Evolutionary conservation across 257 asterid species (phyloP).

Genomic region (Ilex aquifolium): DNA sequence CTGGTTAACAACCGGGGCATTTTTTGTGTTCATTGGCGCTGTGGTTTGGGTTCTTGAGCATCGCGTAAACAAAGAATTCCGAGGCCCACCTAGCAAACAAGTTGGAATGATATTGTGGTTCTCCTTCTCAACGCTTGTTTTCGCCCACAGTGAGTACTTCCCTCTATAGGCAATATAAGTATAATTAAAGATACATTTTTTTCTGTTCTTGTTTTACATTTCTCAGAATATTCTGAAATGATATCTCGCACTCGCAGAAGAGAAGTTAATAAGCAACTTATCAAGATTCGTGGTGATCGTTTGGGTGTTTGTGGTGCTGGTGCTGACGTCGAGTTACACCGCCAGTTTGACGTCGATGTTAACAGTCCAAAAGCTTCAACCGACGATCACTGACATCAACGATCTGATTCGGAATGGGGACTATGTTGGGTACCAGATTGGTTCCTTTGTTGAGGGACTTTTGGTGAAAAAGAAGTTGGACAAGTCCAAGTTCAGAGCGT

Average conservation of each 20-base stretch:
- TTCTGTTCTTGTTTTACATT: too few relatives aligned
- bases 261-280: conserved; percentile 28
- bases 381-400: too few relatives aligned
- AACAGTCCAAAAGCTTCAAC: conserved; percentile 29
- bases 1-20: conserved; percentile 15
- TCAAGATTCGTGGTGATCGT: conserved; percentile 36
- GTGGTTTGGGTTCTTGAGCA: conserved; percentile 33
- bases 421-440: conserved; percentile 20
- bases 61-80: conserved; percentile 19
- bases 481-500: conserved; percentile 13
- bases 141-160: conserved; percentile 28
- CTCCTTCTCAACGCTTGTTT: conserved; percentile 23
- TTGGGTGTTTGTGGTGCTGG: conserved; percentile 45
- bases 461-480: conserved; percentile 16
- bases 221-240: too few relatives aligned
- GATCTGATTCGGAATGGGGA: conserved; percentile 11
- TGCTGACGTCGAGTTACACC: conserved; percentile 40
- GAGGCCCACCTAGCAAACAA: conserved; percentile 17
- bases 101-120: conserved; percentile 24
- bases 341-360: conserved; percentile 43
- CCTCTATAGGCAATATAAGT: background rate
- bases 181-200: too few relatives aligned
- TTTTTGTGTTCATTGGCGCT: conserved; percentile 15
- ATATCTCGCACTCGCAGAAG: conserved; percentile 26
- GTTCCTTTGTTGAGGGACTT: conserved; percentile 5